Percentiles rank a stretch among this genome's conserved stretches.
Evolutionary conservation across 148 eudicot genomes (phyloP).

Genomic region (Silene latifolia): DNA sequence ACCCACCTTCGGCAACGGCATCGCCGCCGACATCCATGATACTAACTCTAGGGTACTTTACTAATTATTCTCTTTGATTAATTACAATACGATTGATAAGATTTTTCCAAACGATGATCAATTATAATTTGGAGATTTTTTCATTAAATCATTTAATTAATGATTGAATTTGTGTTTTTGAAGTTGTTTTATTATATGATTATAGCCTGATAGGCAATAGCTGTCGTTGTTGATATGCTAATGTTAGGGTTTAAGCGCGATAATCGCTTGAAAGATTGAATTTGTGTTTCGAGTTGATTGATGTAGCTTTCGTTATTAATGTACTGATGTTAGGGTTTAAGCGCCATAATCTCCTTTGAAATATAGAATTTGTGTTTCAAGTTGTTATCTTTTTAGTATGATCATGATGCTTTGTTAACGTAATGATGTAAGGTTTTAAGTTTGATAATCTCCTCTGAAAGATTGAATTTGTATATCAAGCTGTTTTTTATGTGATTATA

Average conservation of each 20-base stretch:
- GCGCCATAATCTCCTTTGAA: neutral
- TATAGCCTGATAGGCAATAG: too few species aligned
- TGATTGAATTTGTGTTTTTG: neutral
- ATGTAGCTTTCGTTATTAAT: neutral
- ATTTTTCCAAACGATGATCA: neutral
- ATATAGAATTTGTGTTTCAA: too few species aligned
- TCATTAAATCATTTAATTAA: too few species aligned
- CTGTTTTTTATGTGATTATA: neutral
- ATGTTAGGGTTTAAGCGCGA: neutral
- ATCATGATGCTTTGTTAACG: too few species aligned
- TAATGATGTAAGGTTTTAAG: neutral
- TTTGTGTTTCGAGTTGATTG: neutral
- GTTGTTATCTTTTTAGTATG: too few species aligned
- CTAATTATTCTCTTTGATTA: neutral
- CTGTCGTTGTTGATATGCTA: neutral
- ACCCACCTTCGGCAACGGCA: constrained; percentile 23
- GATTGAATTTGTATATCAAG: neutral
- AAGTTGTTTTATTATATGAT: too few species aligned
- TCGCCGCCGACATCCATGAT: constrained; percentile 38
- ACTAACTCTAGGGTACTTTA: constrained; percentile 42
- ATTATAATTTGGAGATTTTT: too few species aligned
- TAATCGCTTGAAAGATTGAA: neutral
- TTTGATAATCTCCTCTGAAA: neutral
- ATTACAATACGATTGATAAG: neutral
- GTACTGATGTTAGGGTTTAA: neutral